phyloP scores from a whole-genome alignment of 2,329 filamentous ascomycete genomes.

The Alternaria infectoria region DNA sequence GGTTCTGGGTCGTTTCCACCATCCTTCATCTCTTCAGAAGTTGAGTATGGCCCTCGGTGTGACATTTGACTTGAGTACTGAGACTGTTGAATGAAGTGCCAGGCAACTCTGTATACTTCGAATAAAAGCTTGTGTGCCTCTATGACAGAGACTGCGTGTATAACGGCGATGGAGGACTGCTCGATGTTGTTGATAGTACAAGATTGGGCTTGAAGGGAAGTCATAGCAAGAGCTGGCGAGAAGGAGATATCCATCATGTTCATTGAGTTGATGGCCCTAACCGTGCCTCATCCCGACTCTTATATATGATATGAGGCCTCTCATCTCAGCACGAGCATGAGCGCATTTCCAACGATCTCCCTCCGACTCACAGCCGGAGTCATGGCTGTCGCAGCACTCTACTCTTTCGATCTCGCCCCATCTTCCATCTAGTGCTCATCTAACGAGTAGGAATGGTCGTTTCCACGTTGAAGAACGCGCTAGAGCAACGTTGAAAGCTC shows the following conservation, averaged over 20 bases:
- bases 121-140: background rate
- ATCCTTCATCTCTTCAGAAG: background rate
- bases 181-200: background rate
- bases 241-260: background rate
- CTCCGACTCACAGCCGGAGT: slow-evolving; percentile 3
- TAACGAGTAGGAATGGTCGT: slow-evolving; percentile 14
- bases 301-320: slow-evolving; percentile 15
- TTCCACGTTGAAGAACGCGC: slow-evolving; percentile 3
- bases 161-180: background rate
- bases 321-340: slow-evolving; percentile 13
- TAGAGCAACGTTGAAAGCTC: slow-evolving; percentile 12
- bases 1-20: slow-evolving; percentile 21
- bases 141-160: background rate
- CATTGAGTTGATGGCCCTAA: background rate
- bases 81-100: background rate
- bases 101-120: background rate
- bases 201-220: background rate
- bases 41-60: background rate
- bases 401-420: slow-evolving; percentile 15
- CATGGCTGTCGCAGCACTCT: slow-evolving; percentile 15
- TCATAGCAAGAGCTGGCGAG: background rate
- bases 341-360: slow-evolving; percentile 1
- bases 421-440: slow-evolving; percentile 6
- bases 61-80: background rate
- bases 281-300: slow-evolving; percentile 2